Evolutionary conservation across 2,329 filamentous ascomycete species (phyloP).

Genomic region (Coniochaeta ligniaria): DNA sequence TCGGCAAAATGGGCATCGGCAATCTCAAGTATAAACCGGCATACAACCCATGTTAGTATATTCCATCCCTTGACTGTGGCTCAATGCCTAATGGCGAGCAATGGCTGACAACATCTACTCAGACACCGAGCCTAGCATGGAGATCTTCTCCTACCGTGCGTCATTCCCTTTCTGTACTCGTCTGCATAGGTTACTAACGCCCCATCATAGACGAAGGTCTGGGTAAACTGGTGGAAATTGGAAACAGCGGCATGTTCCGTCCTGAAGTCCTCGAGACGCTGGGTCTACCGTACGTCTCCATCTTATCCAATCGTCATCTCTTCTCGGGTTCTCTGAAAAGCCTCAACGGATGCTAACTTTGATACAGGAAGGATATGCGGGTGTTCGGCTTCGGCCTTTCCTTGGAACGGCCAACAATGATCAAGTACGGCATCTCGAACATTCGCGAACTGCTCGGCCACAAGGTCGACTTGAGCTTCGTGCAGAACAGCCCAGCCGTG

Average conservation of each 20-base stretch:
- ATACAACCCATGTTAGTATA: conserved; percentile 32
- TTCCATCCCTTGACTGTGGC: not conserved
- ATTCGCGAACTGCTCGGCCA: conserved; percentile 90
- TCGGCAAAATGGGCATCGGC: conserved; percentile 86
- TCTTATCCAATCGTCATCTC: not conserved
- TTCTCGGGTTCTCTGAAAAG: not conserved
- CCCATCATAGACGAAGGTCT: conserved; percentile 57
- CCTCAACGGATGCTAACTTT: conserved; percentile 31
- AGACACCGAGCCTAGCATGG: conserved; percentile 94
- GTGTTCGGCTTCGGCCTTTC: conserved; percentile 93
- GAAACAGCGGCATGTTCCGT: conserved; percentile 97
- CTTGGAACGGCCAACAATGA: conserved; percentile 95
- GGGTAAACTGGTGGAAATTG: conserved; percentile 91
- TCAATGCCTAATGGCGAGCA: not conserved
- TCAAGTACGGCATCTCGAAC: conserved; percentile 85
- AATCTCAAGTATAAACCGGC: conserved; percentile 92
- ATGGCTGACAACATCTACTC: conserved; percentile 32
- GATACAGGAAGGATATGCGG: conserved; percentile 55
- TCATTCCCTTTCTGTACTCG: not conserved
- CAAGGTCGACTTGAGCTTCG: conserved; percentile 90
- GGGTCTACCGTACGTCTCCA: conserved; percentile 57
- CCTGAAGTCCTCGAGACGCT: conserved; percentile 91
- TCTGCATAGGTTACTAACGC: not conserved
- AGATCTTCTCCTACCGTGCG: conserved; percentile 81
- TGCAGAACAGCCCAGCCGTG: conserved; percentile 85